phyloP scores from a whole-genome alignment of 371 early-diverging fungal genomes.

The Mortierella sp. region DNA sequence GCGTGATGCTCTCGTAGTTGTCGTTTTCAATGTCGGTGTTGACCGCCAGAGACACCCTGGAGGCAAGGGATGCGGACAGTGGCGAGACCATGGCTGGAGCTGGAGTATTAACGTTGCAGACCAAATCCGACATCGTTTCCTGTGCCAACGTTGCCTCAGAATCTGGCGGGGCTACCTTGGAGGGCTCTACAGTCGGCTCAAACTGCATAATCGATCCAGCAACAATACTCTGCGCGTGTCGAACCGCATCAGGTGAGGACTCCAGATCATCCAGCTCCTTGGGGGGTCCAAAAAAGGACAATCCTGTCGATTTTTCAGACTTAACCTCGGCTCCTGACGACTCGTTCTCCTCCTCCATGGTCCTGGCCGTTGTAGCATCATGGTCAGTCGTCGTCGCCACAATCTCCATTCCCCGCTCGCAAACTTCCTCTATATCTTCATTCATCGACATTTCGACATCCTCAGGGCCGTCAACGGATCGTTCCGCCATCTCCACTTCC shows the following conservation, averaged over 20 bases:
- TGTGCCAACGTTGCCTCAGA: not conserved
- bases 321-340: no score
- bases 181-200: not conserved
- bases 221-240: slow-evolving; percentile 8
- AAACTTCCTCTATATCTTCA: not conserved
- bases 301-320: not conserved
- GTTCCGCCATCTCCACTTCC: no score
- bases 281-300: slow-evolving; percentile 22
- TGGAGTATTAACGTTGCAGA: not conserved
- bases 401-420: not conserved
- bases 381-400: not conserved
- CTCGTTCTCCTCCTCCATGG: not conserved
- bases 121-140: not conserved
- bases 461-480: no score
- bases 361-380: no score
- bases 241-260: slow-evolving; percentile 2
- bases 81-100: not conserved
- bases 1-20: not conserved
- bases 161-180: not conserved
- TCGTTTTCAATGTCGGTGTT: not conserved
- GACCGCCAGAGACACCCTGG: not conserved
- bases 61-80: not conserved
- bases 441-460: not conserved
- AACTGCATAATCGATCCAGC: slow-evolving; percentile 8
- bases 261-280: slow-evolving; percentile 13